These are phyloP conservation scores for Hylodesmum podocarpum DNA, from an alignment of 306 rosid species.

Conservation along the genomic window DNA sequence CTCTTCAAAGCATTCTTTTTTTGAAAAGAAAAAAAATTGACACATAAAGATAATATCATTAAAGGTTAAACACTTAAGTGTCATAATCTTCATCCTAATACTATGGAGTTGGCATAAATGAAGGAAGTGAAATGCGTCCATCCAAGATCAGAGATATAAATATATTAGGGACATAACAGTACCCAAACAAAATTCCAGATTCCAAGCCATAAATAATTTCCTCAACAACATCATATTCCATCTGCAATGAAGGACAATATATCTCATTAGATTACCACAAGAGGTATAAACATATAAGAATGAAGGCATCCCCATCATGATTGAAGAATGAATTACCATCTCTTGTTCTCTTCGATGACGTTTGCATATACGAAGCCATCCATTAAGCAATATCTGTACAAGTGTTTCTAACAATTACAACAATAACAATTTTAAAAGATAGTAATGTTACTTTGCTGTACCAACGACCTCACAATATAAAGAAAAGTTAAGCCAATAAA, in stretches of 20 bases:
- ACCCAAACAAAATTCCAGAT: slow-evolving; percentile 98
- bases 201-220: slow-evolving; percentile 95
- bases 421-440: background rate
- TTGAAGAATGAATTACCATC: slow-evolving; percentile 58
- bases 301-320: slow-evolving; percentile 21
- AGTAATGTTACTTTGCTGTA: background rate
- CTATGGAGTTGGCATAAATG: slow-evolving; percentile 10
- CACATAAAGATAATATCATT: background rate
- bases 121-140: slow-evolving; percentile 4
- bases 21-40: background rate
- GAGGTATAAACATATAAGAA: slow-evolving; percentile 3
- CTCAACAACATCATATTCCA: slow-evolving; percentile 92
- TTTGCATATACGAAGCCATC: slow-evolving; percentile 83
- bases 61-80: background rate
- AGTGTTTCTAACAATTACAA: slow-evolving; percentile 25
- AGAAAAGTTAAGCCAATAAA: slow-evolving; percentile 3
- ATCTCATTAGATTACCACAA: slow-evolving; percentile 5
- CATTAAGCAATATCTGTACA: slow-evolving; percentile 75
- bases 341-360: slow-evolving; percentile 88
- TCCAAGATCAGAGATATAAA: slow-evolving; percentile 10
- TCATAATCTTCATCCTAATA: slow-evolving; percentile 11
- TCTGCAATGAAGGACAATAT: slow-evolving; percentile 45
- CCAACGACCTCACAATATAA: slow-evolving; percentile 6
- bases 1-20: background rate
- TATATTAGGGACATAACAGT: slow-evolving; percentile 28